Evolutionary conservation across 1,139 yeast genomes (phyloP).

Genomic region (Meyerozyma carpophila): DNA sequence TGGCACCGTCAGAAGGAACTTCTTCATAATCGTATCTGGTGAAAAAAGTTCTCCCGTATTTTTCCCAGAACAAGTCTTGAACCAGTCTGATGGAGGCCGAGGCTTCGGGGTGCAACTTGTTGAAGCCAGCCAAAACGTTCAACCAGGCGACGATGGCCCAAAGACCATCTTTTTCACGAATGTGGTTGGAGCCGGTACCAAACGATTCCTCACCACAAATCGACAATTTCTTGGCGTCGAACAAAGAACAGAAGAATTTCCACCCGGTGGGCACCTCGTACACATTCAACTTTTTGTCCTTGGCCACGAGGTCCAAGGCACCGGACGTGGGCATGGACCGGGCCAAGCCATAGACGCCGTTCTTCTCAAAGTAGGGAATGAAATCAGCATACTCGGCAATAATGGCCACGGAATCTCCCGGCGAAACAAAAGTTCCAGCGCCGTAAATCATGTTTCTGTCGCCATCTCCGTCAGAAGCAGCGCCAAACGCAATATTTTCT

Average conservation of each 20-base stretch:
- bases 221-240: conserved; percentile 87
- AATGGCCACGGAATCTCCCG: conserved; percentile 97
- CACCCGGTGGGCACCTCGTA: conserved; percentile 99
- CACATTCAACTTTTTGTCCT: conserved; percentile 62
- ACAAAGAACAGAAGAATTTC: conserved; percentile 95
- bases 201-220: conserved; percentile 98
- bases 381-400: conserved; percentile 87
- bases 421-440: conserved; percentile 90
- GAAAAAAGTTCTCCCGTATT: conserved; percentile 96
- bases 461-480: conserved; percentile 98
- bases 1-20: conserved; percentile 72
- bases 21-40: conserved; percentile 94
- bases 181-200: conserved; percentile 96
- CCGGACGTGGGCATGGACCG: conserved; percentile 97
- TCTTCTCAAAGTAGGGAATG: conserved; percentile 84
- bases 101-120: conserved; percentile 49
- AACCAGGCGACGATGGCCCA: conserved; percentile 99
- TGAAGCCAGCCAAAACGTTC: conserved; percentile 83
- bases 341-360: conserved; percentile 91
- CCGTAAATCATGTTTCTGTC: conserved; percentile 99
- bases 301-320: conserved; percentile 90
- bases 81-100: conserved; percentile 67
- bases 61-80: conserved; percentile 82
- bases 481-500: conserved; percentile 85
- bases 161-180: conserved; percentile 95